These are phyloP conservation scores for Pisolithus sp. DNA, from an alignment of 768 basidiomycete genomes.

Conservation along the genomic window DNA sequence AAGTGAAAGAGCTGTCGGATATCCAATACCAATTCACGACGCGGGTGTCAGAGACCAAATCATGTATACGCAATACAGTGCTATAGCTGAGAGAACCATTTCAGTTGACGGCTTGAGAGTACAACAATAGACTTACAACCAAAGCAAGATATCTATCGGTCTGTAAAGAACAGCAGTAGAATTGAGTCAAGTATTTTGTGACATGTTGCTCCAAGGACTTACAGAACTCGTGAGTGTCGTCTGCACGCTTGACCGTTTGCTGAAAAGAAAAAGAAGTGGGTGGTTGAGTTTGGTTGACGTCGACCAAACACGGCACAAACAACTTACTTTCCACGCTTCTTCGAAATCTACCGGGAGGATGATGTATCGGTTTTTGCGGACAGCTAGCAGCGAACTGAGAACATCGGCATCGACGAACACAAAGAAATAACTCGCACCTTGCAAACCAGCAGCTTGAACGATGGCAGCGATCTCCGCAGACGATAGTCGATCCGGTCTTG, in stretches of 20 bases:
- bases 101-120: conserved; percentile 12
- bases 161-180: conserved; percentile 17
- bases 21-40: conserved; percentile 7
- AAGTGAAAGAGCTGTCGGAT: conserved; percentile 67
- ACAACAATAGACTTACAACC: conserved; percentile 31
- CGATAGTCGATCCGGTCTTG: conserved; percentile 90
- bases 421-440: conserved; percentile 47
- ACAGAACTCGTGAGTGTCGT: conserved; percentile 98
- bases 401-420: not conserved
- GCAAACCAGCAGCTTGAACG: conserved; percentile 94
- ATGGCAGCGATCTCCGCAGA: conserved; percentile 95
- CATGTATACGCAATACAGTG: conserved; percentile 32
- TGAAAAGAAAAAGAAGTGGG: conserved; percentile 34
- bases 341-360: conserved; percentile 97
- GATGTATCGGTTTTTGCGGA: conserved; percentile 96
- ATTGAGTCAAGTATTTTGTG: conserved; percentile 6
- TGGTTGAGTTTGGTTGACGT: conserved; percentile 25
- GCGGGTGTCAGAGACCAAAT: conserved; percentile 12
- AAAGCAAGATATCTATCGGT: conserved; percentile 29
- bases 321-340: conserved; percentile 97
- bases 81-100: conserved; percentile 18
- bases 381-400: conserved; percentile 46
- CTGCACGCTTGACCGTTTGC: conserved; percentile 94
- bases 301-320: conserved; percentile 45
- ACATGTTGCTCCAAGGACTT: conserved; percentile 28